phyloP scores from a whole-genome alignment of 2,329 filamentous ascomycete species.

The Colletotrichum sp. region DNA sequence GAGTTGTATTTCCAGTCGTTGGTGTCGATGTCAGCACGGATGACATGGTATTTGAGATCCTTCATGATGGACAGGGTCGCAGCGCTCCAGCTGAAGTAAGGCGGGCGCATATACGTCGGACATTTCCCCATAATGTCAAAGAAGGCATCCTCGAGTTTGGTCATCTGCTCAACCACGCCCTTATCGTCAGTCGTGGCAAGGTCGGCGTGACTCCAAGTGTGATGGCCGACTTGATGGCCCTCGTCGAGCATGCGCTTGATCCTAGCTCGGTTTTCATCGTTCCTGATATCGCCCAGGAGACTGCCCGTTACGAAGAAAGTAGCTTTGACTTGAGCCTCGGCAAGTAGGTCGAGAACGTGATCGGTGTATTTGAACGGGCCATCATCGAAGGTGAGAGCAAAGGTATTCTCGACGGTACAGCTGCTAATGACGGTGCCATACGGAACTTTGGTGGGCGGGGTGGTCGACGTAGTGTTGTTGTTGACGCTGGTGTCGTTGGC shows the following conservation, averaged over 20 bases:
- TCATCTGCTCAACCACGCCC: constrained; percentile 24
- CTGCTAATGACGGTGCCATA: not conserved
- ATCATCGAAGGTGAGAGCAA: constrained; percentile 53
- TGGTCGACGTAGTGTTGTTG: not conserved
- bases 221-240: not conserved
- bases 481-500: not conserved
- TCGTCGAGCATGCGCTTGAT: constrained; percentile 1
- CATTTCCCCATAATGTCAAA: not conserved
- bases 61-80: not conserved
- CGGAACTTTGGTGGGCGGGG: not conserved
- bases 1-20: not conserved
- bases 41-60: not conserved
- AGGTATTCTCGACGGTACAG: constrained; percentile 36
- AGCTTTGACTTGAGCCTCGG: constrained; percentile 32
- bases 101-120: not conserved
- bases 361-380: constrained; percentile 47
- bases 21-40: not conserved
- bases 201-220: constrained; percentile 47
- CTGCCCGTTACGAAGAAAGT: constrained; percentile 32
- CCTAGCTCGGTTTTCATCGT: not conserved
- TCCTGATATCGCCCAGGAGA: constrained; percentile 33
- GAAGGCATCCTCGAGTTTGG: not conserved
- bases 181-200: constrained; percentile 38
- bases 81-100: not conserved
- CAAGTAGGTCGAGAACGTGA: constrained; percentile 42